Evolutionary conservation across 2,329 filamentous ascomycete species (phyloP), one percentile per base, ranked within the genome.

Genomic region (Clarireedia homoeocarpa): DNA sequence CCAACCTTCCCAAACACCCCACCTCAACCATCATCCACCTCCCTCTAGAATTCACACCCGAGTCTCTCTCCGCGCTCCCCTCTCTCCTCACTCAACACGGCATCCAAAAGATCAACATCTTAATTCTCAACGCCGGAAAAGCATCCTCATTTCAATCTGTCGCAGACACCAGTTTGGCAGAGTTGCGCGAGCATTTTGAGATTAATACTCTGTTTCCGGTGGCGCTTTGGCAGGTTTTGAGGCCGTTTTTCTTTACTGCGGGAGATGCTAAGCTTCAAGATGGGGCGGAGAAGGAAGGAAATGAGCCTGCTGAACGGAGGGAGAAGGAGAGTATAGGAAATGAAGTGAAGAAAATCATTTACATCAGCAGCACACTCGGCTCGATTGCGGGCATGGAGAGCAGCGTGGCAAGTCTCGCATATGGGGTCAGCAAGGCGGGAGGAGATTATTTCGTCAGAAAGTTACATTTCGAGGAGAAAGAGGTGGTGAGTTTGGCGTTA

Each of bases 121-220:
- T 82, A 2, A 74, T 82, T 51, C 73, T 76, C 34, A 81, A 81
- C 60, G 77, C 79, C 0, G 78, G 73, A 9, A 69, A 74, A 3
- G 66, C 66, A 2, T 61, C 66, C 1, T 46, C 59, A 5, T 75
- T 65, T 51, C 65, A 67, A 0, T 27, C 56, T 9, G 59, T 61
- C 0, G 65, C 72, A 1, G 56, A 62, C 1, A 70, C 72, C 10
- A 62, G 67, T 10, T 62, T 71, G 12, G 66, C 68, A 5, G 70
- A 73, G 10, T 53, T 80, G 27, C 40, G 59, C 3, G 61, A 61
- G 0, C 69, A 74, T 60, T 65, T 78, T 46, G 64, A 72, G 1
- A 61, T 73, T 50, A 81, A 82, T 61, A 65, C 76, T 0, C 63
- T 73, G n/a, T 74, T 72, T 2, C 67, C 73, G 1, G 58, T 79